These are phyloP conservation scores for Paramarasmius palmivorus DNA, from an alignment of 1,284 basidiomycete genomes.

Conservation along the genomic window DNA sequence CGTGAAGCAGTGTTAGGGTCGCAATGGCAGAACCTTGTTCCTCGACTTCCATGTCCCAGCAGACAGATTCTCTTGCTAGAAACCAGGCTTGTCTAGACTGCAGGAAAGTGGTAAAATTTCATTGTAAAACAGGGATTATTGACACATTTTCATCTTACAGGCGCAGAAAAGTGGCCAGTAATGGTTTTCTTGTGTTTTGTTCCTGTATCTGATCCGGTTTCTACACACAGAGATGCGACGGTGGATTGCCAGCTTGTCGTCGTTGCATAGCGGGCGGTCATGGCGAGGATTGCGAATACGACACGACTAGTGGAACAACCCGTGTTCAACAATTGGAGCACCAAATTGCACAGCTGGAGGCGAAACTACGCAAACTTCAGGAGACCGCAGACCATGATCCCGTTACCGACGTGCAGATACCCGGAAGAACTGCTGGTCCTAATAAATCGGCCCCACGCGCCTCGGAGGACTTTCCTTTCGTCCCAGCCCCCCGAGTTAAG, in stretches of 20 bases:
- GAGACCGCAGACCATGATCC: conserved; percentile 11
- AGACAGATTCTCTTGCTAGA: background rate
- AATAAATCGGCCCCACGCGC: too few species aligned
- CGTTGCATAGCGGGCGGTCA: conserved; percentile 35
- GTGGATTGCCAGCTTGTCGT: conserved; percentile 35
- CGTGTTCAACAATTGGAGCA: conserved; percentile 38
- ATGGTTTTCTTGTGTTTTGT: background rate
- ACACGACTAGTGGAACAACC: conserved; percentile 32
- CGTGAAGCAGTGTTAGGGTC: too few species aligned
- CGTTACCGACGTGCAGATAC: conserved; percentile 4
- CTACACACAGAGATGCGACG: conserved; percentile 43
- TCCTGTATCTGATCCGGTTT: background rate
- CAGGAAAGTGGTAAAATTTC: background rate
- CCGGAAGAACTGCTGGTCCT: background rate
- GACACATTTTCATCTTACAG: background rate
- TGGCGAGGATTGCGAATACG: conserved; percentile 43
- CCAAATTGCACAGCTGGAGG: conserved; percentile 33
- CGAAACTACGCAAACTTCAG: conserved; percentile 30
- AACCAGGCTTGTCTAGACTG: conserved; percentile 11
- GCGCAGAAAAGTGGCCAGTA: conserved; percentile 41
- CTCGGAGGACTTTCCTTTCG: too few species aligned
- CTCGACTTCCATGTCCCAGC: background rate
- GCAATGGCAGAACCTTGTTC: too few species aligned
- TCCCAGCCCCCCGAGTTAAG: conserved; percentile 2
- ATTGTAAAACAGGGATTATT: background rate